Evolutionary conservation across 2,329 filamentous ascomycete genomes (phyloP), one percentile per base, ranked within the genome.

Genomic region (Diplocarpon mali): DNA sequence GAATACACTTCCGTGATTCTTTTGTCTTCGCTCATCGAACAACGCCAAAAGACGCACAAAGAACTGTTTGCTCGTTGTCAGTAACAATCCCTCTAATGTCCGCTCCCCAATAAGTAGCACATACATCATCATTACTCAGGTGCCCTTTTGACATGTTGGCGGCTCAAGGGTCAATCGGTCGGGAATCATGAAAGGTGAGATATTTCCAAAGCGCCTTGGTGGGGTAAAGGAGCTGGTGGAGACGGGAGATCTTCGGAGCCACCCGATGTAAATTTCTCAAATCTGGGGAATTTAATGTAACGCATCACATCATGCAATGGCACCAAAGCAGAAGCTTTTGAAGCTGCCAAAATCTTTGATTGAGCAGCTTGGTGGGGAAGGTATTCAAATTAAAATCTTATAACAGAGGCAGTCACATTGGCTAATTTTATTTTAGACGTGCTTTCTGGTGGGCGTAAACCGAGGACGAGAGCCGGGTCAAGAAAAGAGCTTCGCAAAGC

Each of bases 1-100:
- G 63, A 76, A 81, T 53, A 93, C 70, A 40, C 79, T 78, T 56
- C 84, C 84, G 64, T 87, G 81, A 57, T 82, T 75, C 62, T 80
- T 80, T 58, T 75, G 70, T 59, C 81, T 81, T 50, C 75, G 75
- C 52, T 71, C 64, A 50, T 76, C 70, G 65, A 92, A 84, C 52
- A 90, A 77, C 57, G 78, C 70, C 41, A 69, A 67, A 52, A 90
- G 73, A 59, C 73, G 73, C 50, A 69, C 66, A 66, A 90, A 88
- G 72, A 90, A 90, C 83, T 89, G 58, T 9, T 47, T 49, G 42
- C 37, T 10, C 15, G 39, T 41, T 35, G 34, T 61, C 50, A 53
- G 36, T 42, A 28, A 53, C 40, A 28, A 20, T n/a, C 10, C 17
- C 15, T 34, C 30, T 3, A 13, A n/a, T 11, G 27, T 15, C 2